These are phyloP conservation scores for Chaetoscypha palmicola DNA, from an alignment of 2,329 filamentous ascomycete species.

Conservation along the genomic window DNA sequence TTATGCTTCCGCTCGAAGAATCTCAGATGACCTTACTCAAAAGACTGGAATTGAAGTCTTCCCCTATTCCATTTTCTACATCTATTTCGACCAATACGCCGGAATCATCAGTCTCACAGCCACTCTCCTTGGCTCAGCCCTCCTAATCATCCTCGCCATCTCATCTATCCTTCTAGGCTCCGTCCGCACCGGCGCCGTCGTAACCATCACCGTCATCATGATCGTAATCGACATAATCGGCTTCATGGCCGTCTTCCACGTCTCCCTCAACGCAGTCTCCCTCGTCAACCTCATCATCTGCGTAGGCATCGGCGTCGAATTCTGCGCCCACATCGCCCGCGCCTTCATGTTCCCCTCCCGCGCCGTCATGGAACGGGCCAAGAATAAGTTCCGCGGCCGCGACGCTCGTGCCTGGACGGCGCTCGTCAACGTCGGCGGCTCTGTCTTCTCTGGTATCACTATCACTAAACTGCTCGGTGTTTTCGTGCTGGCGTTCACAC, in stretches of 20 bases:
- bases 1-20: slow-evolving; percentile 82
- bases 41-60: slow-evolving; percentile 77
- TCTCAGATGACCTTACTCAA: slow-evolving; percentile 66
- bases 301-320: slow-evolving; percentile 93
- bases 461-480: slow-evolving; percentile 93
- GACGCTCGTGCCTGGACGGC: slow-evolving; percentile 89
- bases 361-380: slow-evolving; percentile 73
- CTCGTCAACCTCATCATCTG: slow-evolving; percentile 96
- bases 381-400: slow-evolving; percentile 68
- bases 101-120: slow-evolving; percentile 75
- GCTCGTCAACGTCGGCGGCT: slow-evolving; percentile 87
- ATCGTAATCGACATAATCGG: slow-evolving; percentile 90
- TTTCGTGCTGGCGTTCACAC: slow-evolving; percentile 83
- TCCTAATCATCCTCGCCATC: slow-evolving; percentile 79
- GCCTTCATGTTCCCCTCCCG: slow-evolving; percentile 91
- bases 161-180: slow-evolving; percentile 79
- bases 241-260: slow-evolving; percentile 81
- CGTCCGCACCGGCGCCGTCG: slow-evolving; percentile 69
- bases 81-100: slow-evolving; percentile 97
- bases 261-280: slow-evolving; percentile 90
- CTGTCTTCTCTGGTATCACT: slow-evolving; percentile 93
- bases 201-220: slow-evolving; percentile 86
- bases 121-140: slow-evolving; percentile 71
- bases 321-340: slow-evolving; percentile 92
- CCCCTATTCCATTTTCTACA: slow-evolving; percentile 95